Evolutionary conservation across 2,329 filamentous ascomycete genomes (phyloP).

Genomic region (Ophiostoma australiae): DNA sequence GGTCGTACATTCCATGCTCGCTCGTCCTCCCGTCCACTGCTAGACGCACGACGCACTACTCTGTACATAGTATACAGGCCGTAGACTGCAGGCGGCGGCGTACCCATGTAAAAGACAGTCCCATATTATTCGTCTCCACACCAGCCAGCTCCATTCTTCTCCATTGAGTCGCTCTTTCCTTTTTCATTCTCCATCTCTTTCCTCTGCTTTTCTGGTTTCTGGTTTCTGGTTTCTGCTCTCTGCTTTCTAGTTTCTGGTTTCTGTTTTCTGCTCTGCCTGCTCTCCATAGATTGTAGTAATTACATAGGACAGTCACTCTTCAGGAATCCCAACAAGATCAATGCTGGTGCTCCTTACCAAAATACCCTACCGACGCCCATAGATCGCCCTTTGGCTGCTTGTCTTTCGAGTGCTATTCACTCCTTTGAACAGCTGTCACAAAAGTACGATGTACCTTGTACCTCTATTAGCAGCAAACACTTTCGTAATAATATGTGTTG

Average conservation of each 20-base stretch:
- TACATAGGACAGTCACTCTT: too few relatives aligned
- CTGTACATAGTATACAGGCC: not conserved
- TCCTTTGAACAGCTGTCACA: too few relatives aligned
- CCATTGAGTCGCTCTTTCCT: constrained; percentile 14
- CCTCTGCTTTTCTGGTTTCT: not conserved
- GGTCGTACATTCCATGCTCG: constrained; percentile 9
- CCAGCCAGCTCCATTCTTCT: constrained; percentile 13
- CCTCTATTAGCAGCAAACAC: too few relatives aligned
- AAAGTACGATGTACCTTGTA: not conserved
- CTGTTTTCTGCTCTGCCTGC: too few relatives aligned
- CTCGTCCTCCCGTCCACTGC: not conserved
- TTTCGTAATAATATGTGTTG: not conserved
- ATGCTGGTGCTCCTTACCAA: too few relatives aligned
- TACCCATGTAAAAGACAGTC: constrained; percentile 6
- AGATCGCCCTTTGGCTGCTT: too few relatives aligned
- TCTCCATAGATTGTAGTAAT: too few relatives aligned
- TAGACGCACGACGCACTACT: not conserved
- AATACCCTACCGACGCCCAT: too few relatives aligned
- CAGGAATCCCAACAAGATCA: too few relatives aligned
- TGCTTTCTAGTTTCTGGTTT: too few relatives aligned
- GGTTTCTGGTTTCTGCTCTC: not conserved
- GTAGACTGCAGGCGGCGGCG: not conserved
- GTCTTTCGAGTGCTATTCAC: too few relatives aligned
- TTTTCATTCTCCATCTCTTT: not conserved
- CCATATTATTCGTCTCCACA: constrained; percentile 6